Base-by-base conservation (phyloP, 306 rosid genomes). In the Begonia masoniana region DNA sequence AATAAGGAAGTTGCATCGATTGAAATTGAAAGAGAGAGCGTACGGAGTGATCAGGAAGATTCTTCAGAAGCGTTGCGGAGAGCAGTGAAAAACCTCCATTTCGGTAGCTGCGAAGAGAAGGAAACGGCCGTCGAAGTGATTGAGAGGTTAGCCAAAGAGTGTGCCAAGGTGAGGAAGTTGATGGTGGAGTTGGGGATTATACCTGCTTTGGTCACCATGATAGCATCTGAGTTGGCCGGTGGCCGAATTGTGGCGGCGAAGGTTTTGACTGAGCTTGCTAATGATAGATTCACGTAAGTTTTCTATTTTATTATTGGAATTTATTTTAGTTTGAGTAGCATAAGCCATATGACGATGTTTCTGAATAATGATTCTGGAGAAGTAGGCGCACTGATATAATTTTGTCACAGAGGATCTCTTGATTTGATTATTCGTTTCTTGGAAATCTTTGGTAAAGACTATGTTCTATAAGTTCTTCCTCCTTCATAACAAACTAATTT, bases 1-100 rank as follows among this genome's bases (percentile, higher is more conserved):
- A 45, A 41, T 16, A 76, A 59, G 56, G 63, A 21, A 12, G 35
- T 50, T 47, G 60, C 57, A 56, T 41, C 15, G 4, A 59, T 62
- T 71, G 70, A 61, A 68, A 81, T 60, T 39, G 55, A 68, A 41
- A 51, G 26, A 3, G 15, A 6, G 5, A 17, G 51, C 15, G 19
- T 47, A 13, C 43, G 43, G 45, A 58, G 43, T 5, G 66, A 31
- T 31, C 39, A 56, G 4, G 78, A 56, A 42, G 85, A 68, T 10
- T 60, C 54, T 10, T 67, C 48, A 42, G 65, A 46, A 47, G 68
- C 65, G 72, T 59, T 92, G 64, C 83, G 82, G 64, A 81, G 61
- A 71, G 74, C 84, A 5, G 99, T 92, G 74, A 92, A 92, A 82
- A 77, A 66, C 68, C 94, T 92, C 67, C 92, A 92, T 76, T 92